A percentile compares a stretch with the other conserved stretches of the same genome.
Conservation (phyloP, 176 grass and related monocot species). For the Bromus sterilis region DNA sequence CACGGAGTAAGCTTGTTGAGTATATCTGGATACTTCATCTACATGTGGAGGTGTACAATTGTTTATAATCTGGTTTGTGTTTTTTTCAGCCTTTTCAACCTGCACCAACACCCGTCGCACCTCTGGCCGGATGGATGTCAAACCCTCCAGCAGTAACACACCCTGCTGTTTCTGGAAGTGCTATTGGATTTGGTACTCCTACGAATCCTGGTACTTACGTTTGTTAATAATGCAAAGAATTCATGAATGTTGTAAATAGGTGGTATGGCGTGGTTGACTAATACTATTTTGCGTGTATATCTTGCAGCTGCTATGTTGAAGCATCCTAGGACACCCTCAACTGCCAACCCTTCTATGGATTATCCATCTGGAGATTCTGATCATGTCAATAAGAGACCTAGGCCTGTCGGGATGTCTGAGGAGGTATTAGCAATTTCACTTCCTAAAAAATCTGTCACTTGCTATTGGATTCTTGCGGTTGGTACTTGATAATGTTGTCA, state of each 20-base stretch:
- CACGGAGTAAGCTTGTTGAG: slow-evolving; percentile 65
- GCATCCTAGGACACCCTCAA: slow-evolving; percentile 78
- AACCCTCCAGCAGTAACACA: slow-evolving; percentile 76
- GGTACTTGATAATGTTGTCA: not conserved
- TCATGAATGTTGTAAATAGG: slow-evolving; percentile 1
- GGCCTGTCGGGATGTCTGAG: slow-evolving; percentile 89
- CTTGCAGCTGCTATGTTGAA: slow-evolving; percentile 73
- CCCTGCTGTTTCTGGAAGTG: slow-evolving; percentile 73
- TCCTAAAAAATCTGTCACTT: not conserved
- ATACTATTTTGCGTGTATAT: not conserved
- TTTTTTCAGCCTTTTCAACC: slow-evolving; percentile 88
- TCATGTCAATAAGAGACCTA: slow-evolving; percentile 72
- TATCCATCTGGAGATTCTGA: slow-evolving; percentile 94
- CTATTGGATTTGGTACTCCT: slow-evolving; percentile 87
- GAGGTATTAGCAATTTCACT: slow-evolving; percentile 51
- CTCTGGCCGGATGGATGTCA: slow-evolving; percentile 98
- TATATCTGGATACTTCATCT: slow-evolving; percentile 24
- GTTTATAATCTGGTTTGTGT: slow-evolving; percentile 13
- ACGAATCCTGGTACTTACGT: slow-evolving; percentile 74
- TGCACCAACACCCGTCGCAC: slow-evolving; percentile 68
- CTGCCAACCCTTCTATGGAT: slow-evolving; percentile 64
- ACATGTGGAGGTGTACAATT: not conserved
- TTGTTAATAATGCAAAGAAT: slow-evolving; percentile 23
- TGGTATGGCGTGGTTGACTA: not conserved
- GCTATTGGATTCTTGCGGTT: slow-evolving; percentile 11